Evolutionary conservation across 1,139 yeast species (phyloP).

Genomic region (Saccharomyces pastorianus): DNA sequence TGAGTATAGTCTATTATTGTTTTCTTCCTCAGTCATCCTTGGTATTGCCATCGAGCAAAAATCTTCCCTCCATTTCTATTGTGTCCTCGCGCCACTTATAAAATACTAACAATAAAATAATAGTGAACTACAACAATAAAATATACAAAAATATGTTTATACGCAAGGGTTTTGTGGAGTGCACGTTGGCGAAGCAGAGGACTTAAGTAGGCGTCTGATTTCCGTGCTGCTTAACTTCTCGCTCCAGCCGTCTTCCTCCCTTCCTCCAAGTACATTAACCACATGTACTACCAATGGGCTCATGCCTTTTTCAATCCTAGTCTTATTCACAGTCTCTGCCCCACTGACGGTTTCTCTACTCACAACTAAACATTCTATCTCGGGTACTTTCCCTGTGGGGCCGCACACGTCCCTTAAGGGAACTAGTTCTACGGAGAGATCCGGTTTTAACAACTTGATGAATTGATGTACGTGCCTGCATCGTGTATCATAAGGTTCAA

Average conservation of each 20-base stretch:
- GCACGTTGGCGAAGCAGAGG: neutral
- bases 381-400: conserved; percentile 74
- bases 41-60: neutral
- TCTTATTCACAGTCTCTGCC: conserved; percentile 60
- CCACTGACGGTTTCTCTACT: conserved; percentile 77
- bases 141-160: neutral
- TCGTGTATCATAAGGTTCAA: conserved; percentile 55
- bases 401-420: conserved; percentile 86
- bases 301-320: conserved; percentile 52
- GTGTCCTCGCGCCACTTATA: neutral
- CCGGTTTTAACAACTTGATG: conserved; percentile 40
- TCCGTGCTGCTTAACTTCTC: conserved; percentile 81
- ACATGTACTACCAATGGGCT: conserved; percentile 46
- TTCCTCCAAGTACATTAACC: conserved; percentile 65
- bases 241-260: conserved; percentile 48
- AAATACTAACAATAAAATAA: neutral
- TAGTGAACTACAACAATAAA: neutral
- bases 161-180: neutral
- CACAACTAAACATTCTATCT: conserved; percentile 71
- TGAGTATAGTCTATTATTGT: neutral
- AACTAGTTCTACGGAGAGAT: conserved; percentile 38
- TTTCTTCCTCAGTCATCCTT: neutral
- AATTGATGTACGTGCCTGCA: conserved; percentile 42
- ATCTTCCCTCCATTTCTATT: neutral
- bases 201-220: conserved; percentile 18